A percentile compares a stretch with the other conserved stretches of the same genome.
phyloP scores from a whole-genome alignment of 306 rosid genomes.

The Abrus pulchellus region DNA sequence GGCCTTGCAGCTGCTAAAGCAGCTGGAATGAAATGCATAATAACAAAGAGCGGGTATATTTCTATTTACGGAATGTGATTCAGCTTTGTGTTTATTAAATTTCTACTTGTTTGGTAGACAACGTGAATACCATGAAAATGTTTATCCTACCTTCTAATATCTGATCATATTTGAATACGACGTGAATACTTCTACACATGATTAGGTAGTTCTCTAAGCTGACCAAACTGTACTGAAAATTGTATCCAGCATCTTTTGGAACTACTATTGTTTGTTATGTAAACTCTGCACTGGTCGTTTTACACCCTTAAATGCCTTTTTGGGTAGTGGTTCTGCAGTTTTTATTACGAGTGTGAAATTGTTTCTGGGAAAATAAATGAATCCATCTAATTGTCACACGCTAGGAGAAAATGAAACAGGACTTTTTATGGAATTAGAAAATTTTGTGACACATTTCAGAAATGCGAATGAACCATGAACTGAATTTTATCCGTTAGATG shows the following conservation, averaged over 20 bases:
- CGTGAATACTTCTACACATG: background rate
- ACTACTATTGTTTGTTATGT: background rate
- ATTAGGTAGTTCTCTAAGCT: background rate
- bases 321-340: background rate
- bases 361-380: slow-evolving; percentile 2
- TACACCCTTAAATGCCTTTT: background rate
- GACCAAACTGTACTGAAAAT: background rate
- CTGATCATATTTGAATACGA: slow-evolving; percentile 10
- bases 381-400: background rate
- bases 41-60: slow-evolving; percentile 92
- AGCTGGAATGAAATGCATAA: slow-evolving; percentile 93
- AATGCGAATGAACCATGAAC: background rate
- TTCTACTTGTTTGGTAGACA: slow-evolving; percentile 33
- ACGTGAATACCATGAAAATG: slow-evolving; percentile 32
- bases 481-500: background rate
- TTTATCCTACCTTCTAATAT: slow-evolving; percentile 25
- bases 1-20: slow-evolving; percentile 97
- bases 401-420: background rate
- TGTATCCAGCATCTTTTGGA: slow-evolving; percentile 22
- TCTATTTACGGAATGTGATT: background rate
- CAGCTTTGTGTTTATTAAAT: slow-evolving; percentile 1
- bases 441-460: slow-evolving; percentile 9
- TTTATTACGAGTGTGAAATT: background rate
- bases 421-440: background rate
- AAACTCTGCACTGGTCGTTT: slow-evolving; percentile 4